Evolutionary conservation across 352 stramenopile genomes (phyloP).

Genomic region (Pythium brachiatum): DNA sequence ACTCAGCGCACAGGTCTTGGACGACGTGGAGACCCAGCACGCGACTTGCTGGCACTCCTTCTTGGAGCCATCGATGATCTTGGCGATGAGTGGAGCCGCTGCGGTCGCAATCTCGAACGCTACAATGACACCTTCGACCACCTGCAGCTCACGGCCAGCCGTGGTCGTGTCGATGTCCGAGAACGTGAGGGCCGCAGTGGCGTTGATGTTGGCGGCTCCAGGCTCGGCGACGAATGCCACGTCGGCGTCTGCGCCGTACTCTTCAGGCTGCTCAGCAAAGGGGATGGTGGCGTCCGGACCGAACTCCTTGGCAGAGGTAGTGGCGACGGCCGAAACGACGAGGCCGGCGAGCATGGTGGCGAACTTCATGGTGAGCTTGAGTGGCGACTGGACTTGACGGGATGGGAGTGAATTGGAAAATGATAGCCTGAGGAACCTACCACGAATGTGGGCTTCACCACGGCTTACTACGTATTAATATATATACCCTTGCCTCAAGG

Average conservation of each 20-base stretch:
- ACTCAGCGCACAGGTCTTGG: background rate
- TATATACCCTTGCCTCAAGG: too few relatives aligned
- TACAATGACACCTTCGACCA: background rate
- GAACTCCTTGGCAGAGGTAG: background rate
- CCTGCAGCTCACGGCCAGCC: background rate
- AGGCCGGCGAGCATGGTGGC: background rate
- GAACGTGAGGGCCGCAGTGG: background rate
- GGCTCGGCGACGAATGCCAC: background rate
- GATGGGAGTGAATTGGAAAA: background rate
- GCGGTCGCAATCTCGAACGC: slow-evolving; percentile 3
- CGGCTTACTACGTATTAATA: too few relatives aligned
- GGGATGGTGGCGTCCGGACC: background rate
- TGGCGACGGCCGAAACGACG: background rate
- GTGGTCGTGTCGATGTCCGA: background rate
- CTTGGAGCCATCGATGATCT: background rate
- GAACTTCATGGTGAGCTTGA: slow-evolving; percentile 1
- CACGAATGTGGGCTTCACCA: too few relatives aligned
- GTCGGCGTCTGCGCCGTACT: background rate
- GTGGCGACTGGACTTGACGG: too few relatives aligned
- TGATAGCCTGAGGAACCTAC: background rate
- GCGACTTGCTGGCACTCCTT: slow-evolving; percentile 14
- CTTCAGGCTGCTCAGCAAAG: background rate
- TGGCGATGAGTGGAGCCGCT: background rate
- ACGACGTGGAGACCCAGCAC: slow-evolving; percentile 10
- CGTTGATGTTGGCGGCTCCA: background rate